These are phyloP conservation scores for Ploettnerulaceae sp. DNA, from an alignment of 2,329 filamentous ascomycete genomes.

Conservation along the genomic window DNA sequence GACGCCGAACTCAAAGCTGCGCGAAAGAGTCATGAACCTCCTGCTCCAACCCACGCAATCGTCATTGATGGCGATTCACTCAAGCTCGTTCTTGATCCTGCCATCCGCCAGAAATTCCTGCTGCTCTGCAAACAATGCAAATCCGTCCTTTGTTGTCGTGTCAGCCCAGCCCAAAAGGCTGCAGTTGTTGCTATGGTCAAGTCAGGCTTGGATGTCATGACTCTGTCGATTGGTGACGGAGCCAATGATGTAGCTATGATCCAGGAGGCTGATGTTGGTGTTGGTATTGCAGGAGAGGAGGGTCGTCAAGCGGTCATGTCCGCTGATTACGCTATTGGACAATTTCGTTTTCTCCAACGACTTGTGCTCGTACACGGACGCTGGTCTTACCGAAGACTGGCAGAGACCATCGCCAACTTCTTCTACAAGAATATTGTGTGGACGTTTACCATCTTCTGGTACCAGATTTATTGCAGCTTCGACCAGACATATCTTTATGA, in stretches of 20 bases:
- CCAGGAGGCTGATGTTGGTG: slow-evolving; percentile 93
- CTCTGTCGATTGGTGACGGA: slow-evolving; percentile 85
- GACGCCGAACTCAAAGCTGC: slow-evolving; percentile 80
- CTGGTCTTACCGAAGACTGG: slow-evolving; percentile 93
- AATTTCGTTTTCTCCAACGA: slow-evolving; percentile 83
- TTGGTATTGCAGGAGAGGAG: slow-evolving; percentile 90
- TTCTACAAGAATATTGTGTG: slow-evolving; percentile 99
- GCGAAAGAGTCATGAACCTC: slow-evolving; percentile 78
- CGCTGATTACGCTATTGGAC: slow-evolving; percentile 90
- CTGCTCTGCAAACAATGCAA: slow-evolving; percentile 95
- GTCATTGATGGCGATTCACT: slow-evolving; percentile 94
- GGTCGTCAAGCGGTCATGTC: slow-evolving; percentile 93
- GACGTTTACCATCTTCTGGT: slow-evolving; percentile 97
- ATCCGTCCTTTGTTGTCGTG: slow-evolving; percentile 93
- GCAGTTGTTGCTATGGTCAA: slow-evolving; percentile 97
- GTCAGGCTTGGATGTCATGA: slow-evolving; percentile 91
- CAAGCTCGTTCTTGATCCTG: slow-evolving; percentile 77
- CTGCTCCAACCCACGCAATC: slow-evolving; percentile 81
- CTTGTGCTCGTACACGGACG: slow-evolving; percentile 85
- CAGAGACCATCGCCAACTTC: slow-evolving; percentile 94
- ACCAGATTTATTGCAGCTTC: slow-evolving; percentile 90
- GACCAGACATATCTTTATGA: slow-evolving; percentile 97
- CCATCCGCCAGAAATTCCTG: slow-evolving; percentile 85
- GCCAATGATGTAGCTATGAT: slow-evolving; percentile 98
- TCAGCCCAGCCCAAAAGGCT: slow-evolving; percentile 94